Evolutionary conservation across 2,329 filamentous ascomycete genomes (phyloP).

Genomic region (Colletotrichum somersetense): DNA sequence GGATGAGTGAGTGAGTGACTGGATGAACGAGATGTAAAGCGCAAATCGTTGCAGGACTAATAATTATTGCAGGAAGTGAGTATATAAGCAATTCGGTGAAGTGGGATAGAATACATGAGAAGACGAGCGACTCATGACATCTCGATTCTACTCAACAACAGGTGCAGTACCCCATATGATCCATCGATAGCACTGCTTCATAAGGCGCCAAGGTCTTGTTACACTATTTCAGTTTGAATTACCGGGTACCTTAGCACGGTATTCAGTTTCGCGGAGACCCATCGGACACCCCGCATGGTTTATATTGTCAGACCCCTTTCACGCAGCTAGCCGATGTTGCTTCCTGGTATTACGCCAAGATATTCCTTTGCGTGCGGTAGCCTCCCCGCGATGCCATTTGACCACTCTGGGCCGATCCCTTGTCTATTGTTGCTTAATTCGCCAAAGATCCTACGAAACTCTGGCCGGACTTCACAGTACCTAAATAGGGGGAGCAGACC

Average conservation of each 20-base stretch:
- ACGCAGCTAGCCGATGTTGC: neutral
- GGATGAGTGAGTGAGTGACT: neutral
- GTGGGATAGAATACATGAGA: neutral
- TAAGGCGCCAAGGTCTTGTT: neutral
- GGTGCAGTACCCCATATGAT: too few species aligned
- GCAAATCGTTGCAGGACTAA: neutral
- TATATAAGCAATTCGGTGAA: neutral
- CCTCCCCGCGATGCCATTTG: neutral
- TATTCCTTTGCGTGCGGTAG: neutral
- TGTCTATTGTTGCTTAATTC: neutral
- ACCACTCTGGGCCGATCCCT: neutral
- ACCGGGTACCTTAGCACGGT: neutral
- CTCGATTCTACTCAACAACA: neutral
- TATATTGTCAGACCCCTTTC: neutral
- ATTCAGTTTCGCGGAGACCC: neutral
- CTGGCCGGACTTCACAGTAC: neutral
- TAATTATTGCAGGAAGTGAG: too few species aligned
- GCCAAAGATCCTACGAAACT: neutral
- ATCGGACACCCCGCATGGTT: neutral
- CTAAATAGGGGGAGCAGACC: too few species aligned
- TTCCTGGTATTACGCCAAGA: neutral
- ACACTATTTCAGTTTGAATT: neutral
- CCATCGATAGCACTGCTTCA: neutral
- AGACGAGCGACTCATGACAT: neutral
- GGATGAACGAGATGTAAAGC: neutral